Percentiles rank a stretch among this genome's conserved stretches.
Evolutionary conservation across 371 early-diverging fungal species (phyloP).

Genomic region (Batrachochytrium dendrobatidis): DNA sequence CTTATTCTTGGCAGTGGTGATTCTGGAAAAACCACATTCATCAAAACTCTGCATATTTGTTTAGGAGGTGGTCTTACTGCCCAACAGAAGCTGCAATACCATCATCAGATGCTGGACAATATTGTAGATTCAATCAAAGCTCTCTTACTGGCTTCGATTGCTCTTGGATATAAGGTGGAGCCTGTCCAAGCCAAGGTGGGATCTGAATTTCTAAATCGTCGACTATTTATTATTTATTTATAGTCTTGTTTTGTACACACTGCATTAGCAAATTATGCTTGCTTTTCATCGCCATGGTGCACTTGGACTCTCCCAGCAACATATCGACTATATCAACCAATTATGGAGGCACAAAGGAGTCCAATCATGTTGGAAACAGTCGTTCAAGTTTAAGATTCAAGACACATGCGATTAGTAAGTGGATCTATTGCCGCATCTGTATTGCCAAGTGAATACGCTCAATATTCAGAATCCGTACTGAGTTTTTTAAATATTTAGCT

Average conservation of each 20-base stretch:
- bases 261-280: no score
- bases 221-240: no score
- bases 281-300: no score
- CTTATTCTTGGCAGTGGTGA: conserved; percentile 1
- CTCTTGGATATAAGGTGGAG: neutral
- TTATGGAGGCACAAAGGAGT: no score
- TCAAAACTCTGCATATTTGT: neutral
- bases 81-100: neutral
- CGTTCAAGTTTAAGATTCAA: conserved; percentile 1
- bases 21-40: neutral
- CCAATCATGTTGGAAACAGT: neutral
- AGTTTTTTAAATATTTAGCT: no score
- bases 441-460: no score
- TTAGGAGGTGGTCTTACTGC: neutral
- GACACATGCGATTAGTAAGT: neutral
- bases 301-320: no score
- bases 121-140: neutral
- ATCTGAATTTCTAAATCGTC: neutral
- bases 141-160: neutral
- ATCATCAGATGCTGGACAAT: neutral
- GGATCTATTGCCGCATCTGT: neutral
- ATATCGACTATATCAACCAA: no score
- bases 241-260: no score
- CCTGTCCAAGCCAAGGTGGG: neutral
- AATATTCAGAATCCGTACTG: no score